A percentile compares a stretch with the other conserved stretches of the same genome.
Conservation (phyloP, 192 early-diverging fungal species). For the Coemansia sp. region DNA sequence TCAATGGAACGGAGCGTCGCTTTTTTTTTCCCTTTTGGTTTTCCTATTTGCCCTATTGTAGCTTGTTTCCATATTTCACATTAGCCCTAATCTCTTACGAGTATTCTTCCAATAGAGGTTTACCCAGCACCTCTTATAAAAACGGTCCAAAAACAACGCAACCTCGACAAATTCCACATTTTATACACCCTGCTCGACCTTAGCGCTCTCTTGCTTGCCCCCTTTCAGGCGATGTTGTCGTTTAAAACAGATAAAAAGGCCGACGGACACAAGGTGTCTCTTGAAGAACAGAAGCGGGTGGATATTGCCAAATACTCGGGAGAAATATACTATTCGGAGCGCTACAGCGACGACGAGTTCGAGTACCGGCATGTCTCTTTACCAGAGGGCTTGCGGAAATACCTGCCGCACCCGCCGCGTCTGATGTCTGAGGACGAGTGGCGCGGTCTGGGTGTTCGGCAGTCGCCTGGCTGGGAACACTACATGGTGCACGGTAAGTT, state of each 20-base stretch:
- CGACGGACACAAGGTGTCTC: constrained; percentile 14
- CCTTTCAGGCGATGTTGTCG: constrained; percentile 18
- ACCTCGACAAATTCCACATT: not conserved
- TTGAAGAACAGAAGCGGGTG: constrained; percentile 21
- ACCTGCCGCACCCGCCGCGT: constrained; percentile 38
- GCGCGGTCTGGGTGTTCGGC: constrained; percentile 42
- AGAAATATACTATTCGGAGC: constrained; percentile 47
- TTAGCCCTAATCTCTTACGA: no score
- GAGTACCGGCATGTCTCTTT: constrained; percentile 52
- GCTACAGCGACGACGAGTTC: constrained; percentile 45
- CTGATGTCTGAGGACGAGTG: constrained; percentile 43
- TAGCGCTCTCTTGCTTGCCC: no score
- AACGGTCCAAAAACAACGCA: not conserved
- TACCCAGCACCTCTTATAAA: no score
- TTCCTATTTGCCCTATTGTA: no score
- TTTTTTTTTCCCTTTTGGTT: no score
- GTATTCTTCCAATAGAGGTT: not conserved
- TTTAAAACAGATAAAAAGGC: constrained; percentile 23
- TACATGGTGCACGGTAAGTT: constrained; percentile 47
- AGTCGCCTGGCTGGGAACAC: constrained; percentile 51
- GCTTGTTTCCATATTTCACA: no score
- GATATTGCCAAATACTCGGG: constrained; percentile 31
- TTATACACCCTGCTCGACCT: no score
- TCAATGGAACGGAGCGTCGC: no score
- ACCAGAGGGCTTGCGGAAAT: constrained; percentile 44